Base-by-base conservation (phyloP, 2,329 filamentous ascomycete species). In the Diatrype stigma region DNA sequence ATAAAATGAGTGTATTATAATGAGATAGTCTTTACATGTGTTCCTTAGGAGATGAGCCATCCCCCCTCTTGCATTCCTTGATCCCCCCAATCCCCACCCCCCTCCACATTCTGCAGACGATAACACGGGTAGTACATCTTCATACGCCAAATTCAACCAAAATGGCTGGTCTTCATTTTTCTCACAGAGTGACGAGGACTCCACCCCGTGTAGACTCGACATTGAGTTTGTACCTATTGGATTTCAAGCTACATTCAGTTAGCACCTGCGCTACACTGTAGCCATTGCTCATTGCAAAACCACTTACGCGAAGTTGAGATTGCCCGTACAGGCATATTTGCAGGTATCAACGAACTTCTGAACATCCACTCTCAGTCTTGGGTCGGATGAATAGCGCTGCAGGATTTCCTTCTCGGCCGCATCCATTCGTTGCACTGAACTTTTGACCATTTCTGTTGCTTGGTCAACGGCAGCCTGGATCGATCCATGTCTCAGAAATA, bases 221-320 rank as follows among this genome's bases (percentile, higher is more conserved):
- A 8, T 38, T 16, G 35, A 38, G 35, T 17, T 38, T 38, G 16
- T 38, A 38, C n/a, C 35, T 19, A 8, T 17, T 17, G 3, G 35
- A 38, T 17, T n/a, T 38, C 35, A 38, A 17, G 16, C 35, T 38
- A 10, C 16, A n/a, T 16, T 12, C 8, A 38, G 8, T 38, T 38
- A 17, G 35, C 16, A 3, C 8, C n/a, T 38, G 6, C 12, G 17
- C 35, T 16, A n/a, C 1, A 17, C 35, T 19, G 35, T 16, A n/a
- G n/a, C n/a, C n/a, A n/a, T 38, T 17, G 8, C 12, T n/a, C 7
- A 16, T n/a, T 7, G 35, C 2, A 8, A 3, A 38, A 38, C 7
- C n/a, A 17, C 48, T 26, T 21, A 50, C 48, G 45, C 50, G 48
- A 48, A 53, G 38, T 50, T 46, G 8, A 53, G 23, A 16, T 53